Evolutionary conservation across 2,329 filamentous ascomycete species (phyloP), one percentile per base, ranked within the genome.

Genomic region (Pseudogymnoascus sp.): DNA sequence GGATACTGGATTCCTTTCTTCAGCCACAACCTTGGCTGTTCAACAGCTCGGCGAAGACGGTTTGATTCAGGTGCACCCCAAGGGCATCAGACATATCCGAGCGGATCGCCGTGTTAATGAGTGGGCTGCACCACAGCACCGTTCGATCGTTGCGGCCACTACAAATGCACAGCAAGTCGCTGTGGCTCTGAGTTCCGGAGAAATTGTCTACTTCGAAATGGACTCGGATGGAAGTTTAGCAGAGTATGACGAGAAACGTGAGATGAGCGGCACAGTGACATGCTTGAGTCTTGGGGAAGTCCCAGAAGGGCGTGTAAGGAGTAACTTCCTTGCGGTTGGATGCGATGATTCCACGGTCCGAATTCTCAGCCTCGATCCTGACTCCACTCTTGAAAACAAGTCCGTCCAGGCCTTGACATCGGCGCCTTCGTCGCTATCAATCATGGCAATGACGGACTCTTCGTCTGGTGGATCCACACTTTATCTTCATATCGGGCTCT

Each of bases 121-220:
- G 73, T 99, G 94, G 94, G 86, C 90, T 12, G 89, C 90, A 4
- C 95, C 95, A 0, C 89, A 95, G 69, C 93, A 99, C 78, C 85
- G 94, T 21, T 95, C 93, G 0, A 97, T 99, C 67, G 92, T 97
- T 56, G 91, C 93, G 7, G 95, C 93, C 35, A 88, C 93, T 1
- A 94, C 93, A 14, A 99, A 99, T 71, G 87, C 93, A 70, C 86
- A 90, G 44, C 94, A 99, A 76, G 91, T 99, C 25, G 92, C 92
- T 3, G 88, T 97, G 60, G 94, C 94, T 0, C 80, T 99, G 25
- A 97, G 92, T 73, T 97, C 92, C 7, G 93, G 93, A 38, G 94
- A 99, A 74, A 93, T 99, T 66, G 90, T 96, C 44, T 99, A 97
- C 73, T 99, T 99, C 69, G 95, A 99, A 74, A 93, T 97, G 86